These are phyloP conservation scores for Kentomonas sorsogonicus DNA, from an alignment of 208 protist species.

Conservation along the genomic window DNA sequence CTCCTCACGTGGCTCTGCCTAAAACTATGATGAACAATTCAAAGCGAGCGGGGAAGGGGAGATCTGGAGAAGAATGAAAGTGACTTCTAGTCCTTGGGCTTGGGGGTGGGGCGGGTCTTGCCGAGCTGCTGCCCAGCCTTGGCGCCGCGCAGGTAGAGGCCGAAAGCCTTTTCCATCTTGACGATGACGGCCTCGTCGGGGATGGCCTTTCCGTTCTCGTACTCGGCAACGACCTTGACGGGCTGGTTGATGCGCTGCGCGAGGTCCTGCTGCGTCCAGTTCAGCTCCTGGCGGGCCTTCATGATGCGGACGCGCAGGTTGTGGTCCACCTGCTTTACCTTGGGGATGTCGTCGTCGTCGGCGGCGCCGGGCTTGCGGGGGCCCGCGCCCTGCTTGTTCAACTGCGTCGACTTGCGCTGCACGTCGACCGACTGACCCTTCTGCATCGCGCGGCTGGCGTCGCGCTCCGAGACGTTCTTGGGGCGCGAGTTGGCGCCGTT, in stretches of 20 bases:
- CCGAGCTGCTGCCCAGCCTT: conserved; percentile 78
- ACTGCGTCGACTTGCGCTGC: conserved; percentile 57
- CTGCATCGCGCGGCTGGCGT: conserved; percentile 74
- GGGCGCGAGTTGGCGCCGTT: conserved; percentile 19
- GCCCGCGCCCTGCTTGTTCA: conserved; percentile 80
- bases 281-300: conserved; percentile 72
- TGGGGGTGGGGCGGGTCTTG: conserved; percentile 46
- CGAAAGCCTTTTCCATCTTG: conserved; percentile 93
- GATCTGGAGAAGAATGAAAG: too few species aligned
- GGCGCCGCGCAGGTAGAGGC: conserved; percentile 88
- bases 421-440: conserved; percentile 62
- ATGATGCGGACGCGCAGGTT: conserved; percentile 75
- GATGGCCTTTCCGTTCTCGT: conserved; percentile 91
- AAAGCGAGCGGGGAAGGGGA: too few species aligned
- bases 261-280: conserved; percentile 86
- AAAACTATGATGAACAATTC: too few species aligned
- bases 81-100: conserved; percentile 38
- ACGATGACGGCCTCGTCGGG: conserved; percentile 88
- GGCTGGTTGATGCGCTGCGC: conserved; percentile 81
- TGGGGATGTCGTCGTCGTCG: conserved; percentile 78
- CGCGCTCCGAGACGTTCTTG: conserved; percentile 48
- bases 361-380: conserved; percentile 88
- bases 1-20: too few species aligned
- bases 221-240: conserved; percentile 85
- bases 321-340: conserved; percentile 82